Evolutionary conservation across 306 rosid genomes (phyloP).

Genomic region (Quercus cerris): DNA sequence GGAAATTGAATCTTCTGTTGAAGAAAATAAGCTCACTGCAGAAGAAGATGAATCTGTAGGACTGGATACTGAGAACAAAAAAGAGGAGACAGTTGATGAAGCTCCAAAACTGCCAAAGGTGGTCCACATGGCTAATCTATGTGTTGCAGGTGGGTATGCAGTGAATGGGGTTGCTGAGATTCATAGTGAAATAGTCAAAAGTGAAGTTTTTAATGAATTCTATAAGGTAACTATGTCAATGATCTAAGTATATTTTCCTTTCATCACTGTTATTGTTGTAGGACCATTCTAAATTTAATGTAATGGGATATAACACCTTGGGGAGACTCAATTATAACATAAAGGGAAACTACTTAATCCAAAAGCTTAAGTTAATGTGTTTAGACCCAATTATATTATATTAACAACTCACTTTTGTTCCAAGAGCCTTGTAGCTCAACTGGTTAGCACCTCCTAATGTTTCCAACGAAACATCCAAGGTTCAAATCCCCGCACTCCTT

Average conservation of each 20-base stretch:
- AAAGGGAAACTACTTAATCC: too few relatives aligned
- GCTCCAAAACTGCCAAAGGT: constrained; percentile 73
- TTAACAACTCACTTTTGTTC: too few relatives aligned
- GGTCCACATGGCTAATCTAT: constrained; percentile 97
- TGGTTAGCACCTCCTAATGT: too few relatives aligned
- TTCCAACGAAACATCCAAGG: too few relatives aligned
- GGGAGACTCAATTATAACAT: too few relatives aligned
- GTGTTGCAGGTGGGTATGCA: constrained; percentile 95
- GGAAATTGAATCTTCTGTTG: constrained; percentile 38
- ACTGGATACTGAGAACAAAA: constrained; percentile 32
- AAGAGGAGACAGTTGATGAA: constrained; percentile 45
- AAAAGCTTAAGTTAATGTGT: too few relatives aligned
- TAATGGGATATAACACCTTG: too few relatives aligned
- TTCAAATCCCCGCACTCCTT: too few relatives aligned
- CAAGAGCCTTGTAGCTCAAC: too few relatives aligned
- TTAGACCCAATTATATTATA: too few relatives aligned
- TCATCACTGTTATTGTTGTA: too few relatives aligned
- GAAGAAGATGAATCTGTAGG: constrained; percentile 36
- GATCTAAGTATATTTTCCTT: neutral
- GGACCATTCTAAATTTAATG: too few relatives aligned
- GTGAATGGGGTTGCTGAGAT: constrained; percentile 99
- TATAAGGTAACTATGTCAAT: constrained; percentile 54
- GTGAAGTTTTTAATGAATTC: constrained; percentile 86
- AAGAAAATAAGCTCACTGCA: constrained; percentile 7
- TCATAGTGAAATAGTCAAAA: constrained; percentile 94